These are phyloP conservation scores for Thalassiosira sp. DNA, from an alignment of 352 stramenopile genomes.

Conservation along the genomic window DNA sequence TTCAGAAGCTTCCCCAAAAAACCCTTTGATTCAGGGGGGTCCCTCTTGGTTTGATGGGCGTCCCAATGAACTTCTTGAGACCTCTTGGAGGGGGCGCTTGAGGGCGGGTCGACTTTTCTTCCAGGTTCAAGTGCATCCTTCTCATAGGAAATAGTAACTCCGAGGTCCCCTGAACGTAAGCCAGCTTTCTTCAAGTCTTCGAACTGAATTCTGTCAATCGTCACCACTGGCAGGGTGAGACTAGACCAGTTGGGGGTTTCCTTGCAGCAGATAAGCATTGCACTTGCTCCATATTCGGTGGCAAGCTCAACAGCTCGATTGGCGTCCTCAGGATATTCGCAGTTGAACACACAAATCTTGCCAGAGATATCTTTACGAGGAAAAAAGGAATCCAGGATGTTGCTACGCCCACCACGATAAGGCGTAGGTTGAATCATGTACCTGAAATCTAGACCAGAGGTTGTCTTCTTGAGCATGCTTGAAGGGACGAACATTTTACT, in stretches of 20 bases:
- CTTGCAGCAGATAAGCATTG: conserved; percentile 24
- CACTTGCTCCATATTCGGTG: conserved; percentile 19
- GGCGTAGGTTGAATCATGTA: conserved; percentile 11
- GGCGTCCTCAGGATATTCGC: neutral
- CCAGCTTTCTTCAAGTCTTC: conserved; percentile 15
- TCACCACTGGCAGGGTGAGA: conserved; percentile 19
- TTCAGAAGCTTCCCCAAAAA: neutral
- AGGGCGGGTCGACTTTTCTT: neutral
- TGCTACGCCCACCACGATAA: conserved; percentile 7
- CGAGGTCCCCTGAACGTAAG: neutral
- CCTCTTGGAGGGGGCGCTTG: neutral
- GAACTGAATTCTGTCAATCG: conserved; percentile 4
- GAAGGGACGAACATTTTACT: conserved; percentile 30
- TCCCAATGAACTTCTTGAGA: neutral
- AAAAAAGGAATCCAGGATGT: neutral
- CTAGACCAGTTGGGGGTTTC: conserved; percentile 2
- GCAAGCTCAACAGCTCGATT: conserved; percentile 19
- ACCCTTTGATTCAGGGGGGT: conserved; percentile 7
- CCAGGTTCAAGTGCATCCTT: neutral
- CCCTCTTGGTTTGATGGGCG: neutral
- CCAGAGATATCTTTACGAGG: conserved; percentile 12
- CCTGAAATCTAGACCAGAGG: conserved; percentile 10
- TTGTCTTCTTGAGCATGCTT: conserved; percentile 13
- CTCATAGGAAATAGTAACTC: conserved; percentile 6
- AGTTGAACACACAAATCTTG: conserved; percentile 32